phyloP scores from a whole-genome alignment of 169 alveolate genomes.

The Plasmodium chabaudi region DNA sequence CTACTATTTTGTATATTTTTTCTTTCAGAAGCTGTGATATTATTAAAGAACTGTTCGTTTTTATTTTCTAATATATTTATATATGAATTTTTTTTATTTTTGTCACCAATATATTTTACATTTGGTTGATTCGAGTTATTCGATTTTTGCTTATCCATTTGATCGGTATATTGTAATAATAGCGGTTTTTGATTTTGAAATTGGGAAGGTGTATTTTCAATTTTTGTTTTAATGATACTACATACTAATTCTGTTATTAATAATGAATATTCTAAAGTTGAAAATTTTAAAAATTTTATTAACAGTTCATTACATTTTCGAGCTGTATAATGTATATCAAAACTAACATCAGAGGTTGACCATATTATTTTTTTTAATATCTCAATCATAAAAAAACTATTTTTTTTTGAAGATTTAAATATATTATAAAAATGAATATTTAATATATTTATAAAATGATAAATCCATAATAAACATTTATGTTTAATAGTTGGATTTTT shows the following conservation, averaged over 20 bases:
- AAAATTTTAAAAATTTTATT: conserved; percentile 40
- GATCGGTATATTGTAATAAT: too few species aligned
- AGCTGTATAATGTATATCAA: conserved; percentile 74
- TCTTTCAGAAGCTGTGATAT: too few species aligned
- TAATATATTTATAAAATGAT: conserved; percentile 71
- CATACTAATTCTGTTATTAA: conserved; percentile 45
- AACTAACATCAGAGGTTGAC: conserved; percentile 45
- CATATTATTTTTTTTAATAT: conserved; percentile 43
- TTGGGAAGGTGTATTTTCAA: neutral
- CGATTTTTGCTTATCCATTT: too few species aligned
- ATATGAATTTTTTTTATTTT: too few species aligned
- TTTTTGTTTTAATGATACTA: conserved; percentile 19
- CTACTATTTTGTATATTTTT: too few species aligned
- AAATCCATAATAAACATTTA: conserved; percentile 66
- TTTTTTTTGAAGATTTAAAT: conserved; percentile 25
- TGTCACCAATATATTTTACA: too few species aligned
- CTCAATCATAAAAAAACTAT: conserved; percentile 27
- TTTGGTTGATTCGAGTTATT: too few species aligned
- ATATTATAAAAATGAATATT: conserved; percentile 72
- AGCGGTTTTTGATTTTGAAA: too few species aligned
- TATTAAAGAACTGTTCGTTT: too few species aligned
- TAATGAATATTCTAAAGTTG: conserved; percentile 16
- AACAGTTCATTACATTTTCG: conserved; percentile 64
- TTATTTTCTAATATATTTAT: too few species aligned
- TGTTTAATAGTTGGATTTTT: conserved; percentile 59